Percentiles rank a stretch among this genome's conserved stretches.
Evolutionary conservation across 1,284 basidiomycete genomes (phyloP).

Genomic region (Ustilago esculenta): DNA sequence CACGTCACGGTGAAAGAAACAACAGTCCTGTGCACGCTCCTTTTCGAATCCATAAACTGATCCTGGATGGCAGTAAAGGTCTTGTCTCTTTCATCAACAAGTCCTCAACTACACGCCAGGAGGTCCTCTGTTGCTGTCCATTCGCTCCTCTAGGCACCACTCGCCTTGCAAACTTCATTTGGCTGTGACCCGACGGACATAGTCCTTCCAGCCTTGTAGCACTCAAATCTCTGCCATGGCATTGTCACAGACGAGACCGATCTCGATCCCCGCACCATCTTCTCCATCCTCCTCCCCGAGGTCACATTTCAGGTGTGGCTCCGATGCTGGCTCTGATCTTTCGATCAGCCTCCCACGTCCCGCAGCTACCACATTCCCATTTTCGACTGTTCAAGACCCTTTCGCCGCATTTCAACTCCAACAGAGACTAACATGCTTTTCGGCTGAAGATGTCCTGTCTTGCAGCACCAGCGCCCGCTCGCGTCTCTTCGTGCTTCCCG

Average conservation of each 20-base stretch:
- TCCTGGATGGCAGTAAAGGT: too few species aligned
- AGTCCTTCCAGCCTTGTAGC: too few species aligned
- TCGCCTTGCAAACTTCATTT: too few species aligned
- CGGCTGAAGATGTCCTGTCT: constrained; percentile 31
- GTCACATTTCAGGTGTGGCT: constrained; percentile 27
- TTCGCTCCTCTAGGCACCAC: too few species aligned
- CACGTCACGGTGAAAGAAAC: too few species aligned
- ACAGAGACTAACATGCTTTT: constrained; percentile 20
- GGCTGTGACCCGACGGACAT: too few species aligned
- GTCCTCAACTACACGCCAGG: too few species aligned
- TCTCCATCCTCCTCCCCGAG: constrained; percentile 10
- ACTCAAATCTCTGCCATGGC: constrained; percentile 13
- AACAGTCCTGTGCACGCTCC: too few species aligned
- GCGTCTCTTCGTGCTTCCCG: constrained; percentile 24
- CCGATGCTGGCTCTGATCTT: constrained; percentile 28
- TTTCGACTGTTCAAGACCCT: constrained; percentile 17
- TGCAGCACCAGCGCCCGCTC: constrained; percentile 8
- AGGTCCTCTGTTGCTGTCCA: too few species aligned
- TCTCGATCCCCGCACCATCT: constrained; percentile 24
- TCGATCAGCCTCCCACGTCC: constrained; percentile 19
- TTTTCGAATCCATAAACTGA: too few species aligned
- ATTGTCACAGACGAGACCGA: constrained; percentile 25
- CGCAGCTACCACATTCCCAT: background rate
- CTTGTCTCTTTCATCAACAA: too few species aligned
- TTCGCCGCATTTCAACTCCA: constrained; percentile 17